Conservation (phyloP, 208 protist genomes). For the Trypanosoma mega region DNA sequence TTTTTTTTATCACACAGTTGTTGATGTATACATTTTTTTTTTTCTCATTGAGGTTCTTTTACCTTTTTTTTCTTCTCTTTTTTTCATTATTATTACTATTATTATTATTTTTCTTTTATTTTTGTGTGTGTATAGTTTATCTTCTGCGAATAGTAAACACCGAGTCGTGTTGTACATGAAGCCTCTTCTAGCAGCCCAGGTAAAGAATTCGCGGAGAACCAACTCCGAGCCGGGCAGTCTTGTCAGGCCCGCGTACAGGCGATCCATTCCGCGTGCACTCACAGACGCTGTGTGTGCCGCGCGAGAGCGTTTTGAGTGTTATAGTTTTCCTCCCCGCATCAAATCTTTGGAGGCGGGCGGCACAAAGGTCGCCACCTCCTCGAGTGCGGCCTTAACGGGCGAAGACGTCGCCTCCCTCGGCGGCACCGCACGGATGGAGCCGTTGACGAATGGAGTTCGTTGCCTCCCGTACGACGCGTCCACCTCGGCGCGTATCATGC, state of each 20-base stretch:
- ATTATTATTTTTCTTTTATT: constrained; percentile 13
- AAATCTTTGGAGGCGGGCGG: neutral
- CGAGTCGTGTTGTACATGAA: constrained; percentile 32
- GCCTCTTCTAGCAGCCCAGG: constrained; percentile 1
- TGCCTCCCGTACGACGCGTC: constrained; percentile 42
- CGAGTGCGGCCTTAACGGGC: neutral
- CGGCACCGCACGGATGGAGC: neutral
- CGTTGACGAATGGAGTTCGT: too few species aligned
- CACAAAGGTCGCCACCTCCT: neutral
- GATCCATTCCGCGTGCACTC: constrained; percentile 29
- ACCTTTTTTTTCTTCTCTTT: constrained; percentile 23
- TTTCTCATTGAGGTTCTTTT: neutral
- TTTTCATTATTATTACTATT: constrained; percentile 9
- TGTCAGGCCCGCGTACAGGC: constrained; percentile 14
- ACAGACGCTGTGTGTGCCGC: constrained; percentile 18
- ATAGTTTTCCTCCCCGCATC: neutral
- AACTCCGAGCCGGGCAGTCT: constrained; percentile 37
- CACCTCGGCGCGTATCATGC: constrained; percentile 36
- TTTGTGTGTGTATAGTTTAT: neutral
- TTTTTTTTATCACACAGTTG: constrained; percentile 7
- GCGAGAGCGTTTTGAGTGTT: constrained; percentile 21
- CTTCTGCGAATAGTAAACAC: constrained; percentile 7
- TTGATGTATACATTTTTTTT: neutral
- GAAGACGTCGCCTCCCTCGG: neutral
- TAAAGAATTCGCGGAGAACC: constrained; percentile 24